These are phyloP conservation scores for Cotoneaster glaucophyllus DNA, from an alignment of 306 rosid species.

Conservation along the genomic window DNA sequence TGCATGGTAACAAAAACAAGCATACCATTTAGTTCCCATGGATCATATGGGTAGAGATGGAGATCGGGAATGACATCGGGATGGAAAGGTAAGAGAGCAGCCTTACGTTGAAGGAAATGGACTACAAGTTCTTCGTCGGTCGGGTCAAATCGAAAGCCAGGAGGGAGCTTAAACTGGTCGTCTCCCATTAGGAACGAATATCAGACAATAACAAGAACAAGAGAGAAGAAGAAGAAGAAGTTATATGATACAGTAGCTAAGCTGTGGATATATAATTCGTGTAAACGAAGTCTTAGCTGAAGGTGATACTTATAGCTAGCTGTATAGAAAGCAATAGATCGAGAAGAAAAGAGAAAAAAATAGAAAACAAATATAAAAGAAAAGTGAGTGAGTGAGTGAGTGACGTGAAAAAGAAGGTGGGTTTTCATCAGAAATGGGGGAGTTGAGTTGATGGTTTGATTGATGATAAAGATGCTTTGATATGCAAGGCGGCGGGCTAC, in stretches of 20 bases:
- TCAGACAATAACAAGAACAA: not conserved
- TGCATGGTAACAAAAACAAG: not conserved
- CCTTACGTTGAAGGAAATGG: constrained; percentile 89
- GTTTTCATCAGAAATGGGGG: constrained; percentile 5
- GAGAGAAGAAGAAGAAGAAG: not conserved
- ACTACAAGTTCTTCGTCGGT: constrained; percentile 92
- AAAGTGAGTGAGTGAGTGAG: constrained; percentile 11
- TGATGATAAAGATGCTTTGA: not conserved
- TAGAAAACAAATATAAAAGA: not conserved
- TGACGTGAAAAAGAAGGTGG: constrained; percentile 48
- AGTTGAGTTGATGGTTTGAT: constrained; percentile 8
- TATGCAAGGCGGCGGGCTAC: constrained; percentile 19
- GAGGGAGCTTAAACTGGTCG: constrained; percentile 66
- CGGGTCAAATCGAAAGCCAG: constrained; percentile 83
- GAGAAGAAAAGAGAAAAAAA: not conserved
- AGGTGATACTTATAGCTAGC: constrained; percentile 41
- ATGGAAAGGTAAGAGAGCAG: constrained; percentile 74
- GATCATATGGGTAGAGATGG: constrained; percentile 69
- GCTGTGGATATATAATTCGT: not conserved
- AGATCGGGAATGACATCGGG: constrained; percentile 98
- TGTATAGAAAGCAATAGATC: not conserved
- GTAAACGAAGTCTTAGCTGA: constrained; percentile 13
- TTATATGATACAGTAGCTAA: not conserved
- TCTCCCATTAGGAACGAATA: constrained; percentile 37
- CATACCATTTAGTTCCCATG: constrained; percentile 84